Conservation (phyloP, 2,329 filamentous ascomycete genomes). For the Ustilaginoidea virens region DNA sequence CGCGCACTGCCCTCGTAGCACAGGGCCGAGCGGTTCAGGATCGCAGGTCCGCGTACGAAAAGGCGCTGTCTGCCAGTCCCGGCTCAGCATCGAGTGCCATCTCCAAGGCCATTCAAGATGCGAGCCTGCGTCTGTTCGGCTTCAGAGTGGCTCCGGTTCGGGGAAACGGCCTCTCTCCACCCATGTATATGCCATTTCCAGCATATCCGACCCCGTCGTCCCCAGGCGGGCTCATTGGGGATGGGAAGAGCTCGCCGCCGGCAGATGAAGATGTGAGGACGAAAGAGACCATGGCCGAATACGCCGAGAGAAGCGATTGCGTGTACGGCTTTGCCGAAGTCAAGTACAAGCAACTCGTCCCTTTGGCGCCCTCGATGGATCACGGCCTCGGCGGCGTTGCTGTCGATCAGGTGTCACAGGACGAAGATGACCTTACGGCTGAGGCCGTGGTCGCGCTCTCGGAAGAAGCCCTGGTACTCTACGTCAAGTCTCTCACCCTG, state of each 20-base stretch:
- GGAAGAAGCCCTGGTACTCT: constrained; percentile 88
- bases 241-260: constrained; percentile 39
- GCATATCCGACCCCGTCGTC: constrained; percentile 59
- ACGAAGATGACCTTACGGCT: constrained; percentile 65
- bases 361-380: constrained; percentile 64
- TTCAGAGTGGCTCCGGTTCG: constrained; percentile 54
- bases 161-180: constrained; percentile 55
- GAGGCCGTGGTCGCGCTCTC: constrained; percentile 79
- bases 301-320: constrained; percentile 84
- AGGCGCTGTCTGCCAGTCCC: constrained; percentile 51
- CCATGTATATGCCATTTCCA: constrained; percentile 69
- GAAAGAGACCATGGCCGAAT: constrained; percentile 75
- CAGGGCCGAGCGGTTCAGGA: constrained; percentile 56
- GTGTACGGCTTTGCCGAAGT: constrained; percentile 97
- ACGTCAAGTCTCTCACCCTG: constrained; percentile 83
- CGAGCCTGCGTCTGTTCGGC: constrained; percentile 61
- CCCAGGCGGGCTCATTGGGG: constrained; percentile 48
- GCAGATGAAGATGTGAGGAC: constrained; percentile 65
- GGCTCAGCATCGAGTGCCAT: constrained; percentile 76
- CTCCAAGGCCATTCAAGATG: constrained; percentile 87
- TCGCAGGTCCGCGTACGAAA: constrained; percentile 67
- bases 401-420: constrained; percentile 33
- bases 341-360: constrained; percentile 95
- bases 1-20: constrained; percentile 60
- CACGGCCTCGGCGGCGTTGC: constrained; percentile 51